Evolutionary conservation across 192 early-diverging fungal species (phyloP), one percentile per base, ranked within the genome.

Genomic region (Chytriomyces hyalinus): DNA sequence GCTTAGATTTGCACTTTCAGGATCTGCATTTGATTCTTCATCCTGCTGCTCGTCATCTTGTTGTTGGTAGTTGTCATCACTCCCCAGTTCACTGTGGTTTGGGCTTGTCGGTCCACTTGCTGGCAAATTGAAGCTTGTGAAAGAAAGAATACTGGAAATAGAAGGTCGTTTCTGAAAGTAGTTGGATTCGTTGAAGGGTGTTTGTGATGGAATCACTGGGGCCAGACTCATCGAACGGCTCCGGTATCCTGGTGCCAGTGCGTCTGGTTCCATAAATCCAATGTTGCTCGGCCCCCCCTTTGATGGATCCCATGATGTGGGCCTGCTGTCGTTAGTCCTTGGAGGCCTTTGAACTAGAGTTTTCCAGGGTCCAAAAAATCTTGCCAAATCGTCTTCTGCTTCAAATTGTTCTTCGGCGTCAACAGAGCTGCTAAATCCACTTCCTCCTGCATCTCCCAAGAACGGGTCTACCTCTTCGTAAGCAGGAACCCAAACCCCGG

Each of bases 401-500:
- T 59, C 69, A 36, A 36, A 36, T 36, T 36, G 36, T 36, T 36
- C 36, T 2, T 36, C 36, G 36, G 36, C 36, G 3, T 36, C 36
- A 4, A 36, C 36, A 36, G 36, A 36, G 36, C 36, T 36, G 36
- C 36, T 36, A 36, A 36, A 22, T 2, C 7, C 47, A 11, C 28
- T 7, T 22, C 8, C 36, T 9, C 7, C 15, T 70, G n/a, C 51
- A 11, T 65, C 77, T 10, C 70, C 80, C 61, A 76, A 69, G 15
- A 83, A 43, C 5, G 73, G 78, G 57, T 86, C 84, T n/a, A 15
- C 17, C 47, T 13, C 22, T 46, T 28, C 61, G 62, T 88, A 88
- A 51, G 76, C 78, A 20, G 87, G 87, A 15, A 86, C 81, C 84
- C 84, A 88, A 3, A 80, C 78, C 28, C 86, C 84, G 1, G 46